These are phyloP conservation scores for Rhizopus microsporus DNA, from an alignment of 371 early-diverging fungal genomes.

Conservation along the genomic window DNA sequence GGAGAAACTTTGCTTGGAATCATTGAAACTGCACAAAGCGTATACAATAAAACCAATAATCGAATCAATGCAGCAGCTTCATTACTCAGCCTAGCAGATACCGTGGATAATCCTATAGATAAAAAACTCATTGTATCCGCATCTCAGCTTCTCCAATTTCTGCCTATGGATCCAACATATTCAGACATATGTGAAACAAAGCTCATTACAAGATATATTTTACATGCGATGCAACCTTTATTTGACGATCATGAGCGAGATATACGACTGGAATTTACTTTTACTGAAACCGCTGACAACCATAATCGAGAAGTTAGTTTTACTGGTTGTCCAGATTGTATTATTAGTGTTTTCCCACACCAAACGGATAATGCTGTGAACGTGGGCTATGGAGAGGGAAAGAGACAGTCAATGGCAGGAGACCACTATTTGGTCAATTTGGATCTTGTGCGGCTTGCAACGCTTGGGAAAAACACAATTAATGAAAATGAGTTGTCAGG, in stretches of 20 bases:
- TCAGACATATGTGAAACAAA: conserved; percentile 20
- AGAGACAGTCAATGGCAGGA: conserved; percentile 20
- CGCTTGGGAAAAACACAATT: conserved; percentile 22
- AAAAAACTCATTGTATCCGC: conserved; percentile 21
- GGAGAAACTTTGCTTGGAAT: conserved; percentile 16
- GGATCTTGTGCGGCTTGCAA: conserved; percentile 28
- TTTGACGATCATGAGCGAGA: conserved; percentile 26
- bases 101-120: conserved; percentile 19
- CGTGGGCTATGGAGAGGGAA: conserved; percentile 24
- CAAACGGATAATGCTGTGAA: conserved; percentile 24
- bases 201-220: conserved; percentile 28
- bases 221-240: conserved; percentile 23
- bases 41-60: conserved; percentile 14
- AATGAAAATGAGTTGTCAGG: conserved; percentile 17
- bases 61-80: conserved; percentile 19
- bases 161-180: conserved; percentile 16
- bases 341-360: conserved; percentile 22
- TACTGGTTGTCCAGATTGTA: conserved; percentile 24
- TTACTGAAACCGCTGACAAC: conserved; percentile 23
- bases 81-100: conserved; percentile 18
- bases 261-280: conserved; percentile 19
- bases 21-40: conserved; percentile 18
- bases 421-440: conserved; percentile 27
- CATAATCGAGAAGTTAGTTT: conserved; percentile 13
- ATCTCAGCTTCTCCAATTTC: conserved; percentile 23